phyloP scores from a whole-genome alignment of 2,329 filamentous ascomycete species.

The Xylaria sp. region DNA sequence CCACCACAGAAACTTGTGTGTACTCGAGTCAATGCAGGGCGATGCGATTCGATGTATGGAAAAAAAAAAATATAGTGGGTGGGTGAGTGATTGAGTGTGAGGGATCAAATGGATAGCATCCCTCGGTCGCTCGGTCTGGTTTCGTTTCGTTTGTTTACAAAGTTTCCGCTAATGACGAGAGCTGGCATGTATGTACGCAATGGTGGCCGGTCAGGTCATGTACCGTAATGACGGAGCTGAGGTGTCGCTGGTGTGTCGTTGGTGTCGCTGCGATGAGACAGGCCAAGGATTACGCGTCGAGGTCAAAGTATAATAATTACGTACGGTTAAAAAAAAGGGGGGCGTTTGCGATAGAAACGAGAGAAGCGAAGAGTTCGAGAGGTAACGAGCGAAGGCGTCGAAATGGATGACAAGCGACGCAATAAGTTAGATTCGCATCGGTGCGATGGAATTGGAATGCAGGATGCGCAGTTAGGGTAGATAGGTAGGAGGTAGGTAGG shows the following conservation, averaged over 20 bases:
- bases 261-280: conserved; percentile 8
- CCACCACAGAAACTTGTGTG: not conserved
- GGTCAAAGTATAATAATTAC: conserved; percentile 33
- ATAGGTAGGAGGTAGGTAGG: not conserved
- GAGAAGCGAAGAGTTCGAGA: conserved; percentile 33
- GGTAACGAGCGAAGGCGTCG: conserved; percentile 36
- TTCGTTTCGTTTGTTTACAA: not conserved
- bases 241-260: not conserved
- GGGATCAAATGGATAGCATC: conserved; percentile 28
- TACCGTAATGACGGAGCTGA: not conserved
- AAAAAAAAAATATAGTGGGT: not conserved
- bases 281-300: conserved; percentile 36
- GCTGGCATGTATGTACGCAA: not conserved
- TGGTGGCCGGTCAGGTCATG: not conserved
- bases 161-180: conserved; percentile 8
- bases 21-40: not conserved
- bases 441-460: not conserved
- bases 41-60: conserved; percentile 5
- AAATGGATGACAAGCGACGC: conserved; percentile 13
- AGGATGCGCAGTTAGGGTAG: too few relatives aligned
- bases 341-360: conserved; percentile 25
- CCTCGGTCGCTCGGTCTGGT: conserved; percentile 5
- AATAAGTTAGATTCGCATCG: conserved; percentile 19
- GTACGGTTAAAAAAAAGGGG: conserved; percentile 26
- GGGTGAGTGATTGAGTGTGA: not conserved